Evolutionary conservation across 2,329 filamentous ascomycete species (phyloP), one percentile per base, ranked within the genome.

Genomic region (Aspergillus costaricaensis): DNA sequence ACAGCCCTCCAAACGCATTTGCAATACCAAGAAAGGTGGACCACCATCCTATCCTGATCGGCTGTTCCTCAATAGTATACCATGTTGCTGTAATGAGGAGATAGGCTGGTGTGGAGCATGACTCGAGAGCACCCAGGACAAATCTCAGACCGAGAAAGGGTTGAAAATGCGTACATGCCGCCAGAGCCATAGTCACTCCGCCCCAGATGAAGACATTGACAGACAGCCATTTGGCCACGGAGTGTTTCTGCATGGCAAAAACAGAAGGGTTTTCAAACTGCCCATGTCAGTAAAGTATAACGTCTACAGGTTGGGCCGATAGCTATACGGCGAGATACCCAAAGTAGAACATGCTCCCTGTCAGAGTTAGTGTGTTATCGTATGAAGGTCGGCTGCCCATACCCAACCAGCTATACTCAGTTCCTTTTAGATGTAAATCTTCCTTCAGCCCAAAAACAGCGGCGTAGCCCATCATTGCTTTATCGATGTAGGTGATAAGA

Each of bases 61-160:
- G 68, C 55, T 70, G 68, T 39, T 68, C 67, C 38, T 59, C 15
- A 5, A 63, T 55, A 4, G 59, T 69, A 50, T 69, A 70, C 60
- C 62, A 70, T 66, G 63, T 63, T 25, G 63, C 61, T 5, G 70
- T 72, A 41, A 67, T 78, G 65, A 72, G 62, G 57, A 51, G 49
- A 21, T 51, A 51, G 3, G 49, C 27, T 3, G 49, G 49, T 4
- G 49, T 32, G 3, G 49, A 51, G 17, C 49, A 51, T 3, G 49
- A 51, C 8, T 32, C 49, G n/a, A 51, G 14, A 17, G 25, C 49
- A 6, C 25, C 25, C 2, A 43, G 8, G n/a, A 43, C 3, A 15
- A 43, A 43, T n/a, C 39, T 8, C n/a, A 43, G 17, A 19, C n/a
- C 39, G 8, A 51, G 15, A 15, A 51, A 51, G n/a, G 25, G 17